Evolutionary conservation across 148 eudicot species (phyloP).

Genomic region (Fallopia convolvulus): DNA sequence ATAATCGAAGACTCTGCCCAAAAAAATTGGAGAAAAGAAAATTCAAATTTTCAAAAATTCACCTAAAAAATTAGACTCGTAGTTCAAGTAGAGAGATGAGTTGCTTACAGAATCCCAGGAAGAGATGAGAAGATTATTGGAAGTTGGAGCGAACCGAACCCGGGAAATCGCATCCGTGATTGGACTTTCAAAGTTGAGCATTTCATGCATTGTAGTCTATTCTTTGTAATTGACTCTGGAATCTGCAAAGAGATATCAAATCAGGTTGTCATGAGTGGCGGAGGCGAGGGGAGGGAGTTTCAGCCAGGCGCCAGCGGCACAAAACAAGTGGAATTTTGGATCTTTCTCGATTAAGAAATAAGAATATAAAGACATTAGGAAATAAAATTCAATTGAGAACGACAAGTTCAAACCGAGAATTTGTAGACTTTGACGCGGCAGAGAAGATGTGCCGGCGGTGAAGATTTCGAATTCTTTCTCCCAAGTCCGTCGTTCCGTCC

Average conservation of each 20-base stretch:
- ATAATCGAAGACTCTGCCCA: conserved; percentile 57
- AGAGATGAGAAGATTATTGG: conserved; percentile 75
- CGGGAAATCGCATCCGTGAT: conserved; percentile 66
- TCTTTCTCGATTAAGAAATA: no score
- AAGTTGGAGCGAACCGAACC: conserved; percentile 59
- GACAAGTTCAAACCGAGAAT: no score
- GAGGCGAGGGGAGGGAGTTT: no score
- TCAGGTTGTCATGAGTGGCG: not conserved
- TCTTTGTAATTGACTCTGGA: not conserved
- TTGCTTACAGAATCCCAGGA: conserved; percentile 81
- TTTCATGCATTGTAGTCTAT: not conserved
- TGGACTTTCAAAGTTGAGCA: conserved; percentile 38
- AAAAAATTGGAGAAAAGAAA: not conserved
- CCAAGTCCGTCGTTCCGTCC: no score
- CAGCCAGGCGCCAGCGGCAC: no score
- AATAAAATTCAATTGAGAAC: no score
- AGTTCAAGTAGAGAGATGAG: not conserved
- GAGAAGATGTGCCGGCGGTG: no score
- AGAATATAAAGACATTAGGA: no score
- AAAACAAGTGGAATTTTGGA: no score
- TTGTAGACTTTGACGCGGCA: no score
- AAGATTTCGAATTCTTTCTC: no score
- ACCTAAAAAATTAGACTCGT: not conserved
- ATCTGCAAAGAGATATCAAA: not conserved
- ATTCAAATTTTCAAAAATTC: not conserved